phyloP scores from a whole-genome alignment of 345 rosid species.

The Rhizophora apiculata region DNA sequence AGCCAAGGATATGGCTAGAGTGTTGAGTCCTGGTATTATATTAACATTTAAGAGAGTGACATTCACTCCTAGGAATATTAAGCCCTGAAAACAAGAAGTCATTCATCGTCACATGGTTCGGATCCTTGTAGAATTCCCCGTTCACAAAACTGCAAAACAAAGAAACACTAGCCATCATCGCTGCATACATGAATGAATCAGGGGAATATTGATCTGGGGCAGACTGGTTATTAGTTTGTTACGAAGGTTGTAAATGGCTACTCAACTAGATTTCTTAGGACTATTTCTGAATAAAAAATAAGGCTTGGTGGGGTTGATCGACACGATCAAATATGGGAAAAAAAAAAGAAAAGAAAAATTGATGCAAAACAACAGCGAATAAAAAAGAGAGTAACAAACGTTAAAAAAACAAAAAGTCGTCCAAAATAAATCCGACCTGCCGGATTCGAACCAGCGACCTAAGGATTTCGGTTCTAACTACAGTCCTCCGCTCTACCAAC shows the following conservation, averaged over 20 bases:
- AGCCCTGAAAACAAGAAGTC: slow-evolving; percentile 13
- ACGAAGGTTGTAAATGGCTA: too few species aligned
- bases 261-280: too few species aligned
- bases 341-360: too few species aligned
- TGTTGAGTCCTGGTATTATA: slow-evolving; percentile 7
- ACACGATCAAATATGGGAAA: too few species aligned
- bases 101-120: background rate
- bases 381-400: too few species aligned
- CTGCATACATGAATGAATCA: background rate
- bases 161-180: background rate
- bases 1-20: slow-evolving; percentile 3
- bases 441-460: slow-evolving; percentile 88
- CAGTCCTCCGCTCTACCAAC: slow-evolving; percentile 99
- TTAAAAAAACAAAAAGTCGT: too few species aligned
- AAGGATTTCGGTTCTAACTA: slow-evolving; percentile 61
- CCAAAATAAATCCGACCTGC: too few species aligned
- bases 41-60: slow-evolving; percentile 13
- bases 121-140: slow-evolving; percentile 16
- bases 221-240: too few species aligned
- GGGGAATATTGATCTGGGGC: too few species aligned
- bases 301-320: too few species aligned
- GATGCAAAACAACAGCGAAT: too few species aligned
- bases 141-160: slow-evolving; percentile 2
- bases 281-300: too few species aligned
- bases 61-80: slow-evolving; percentile 5